Evolutionary conservation across 768 basidiomycete species (phyloP).

Genomic region (Trametes meyenii): DNA sequence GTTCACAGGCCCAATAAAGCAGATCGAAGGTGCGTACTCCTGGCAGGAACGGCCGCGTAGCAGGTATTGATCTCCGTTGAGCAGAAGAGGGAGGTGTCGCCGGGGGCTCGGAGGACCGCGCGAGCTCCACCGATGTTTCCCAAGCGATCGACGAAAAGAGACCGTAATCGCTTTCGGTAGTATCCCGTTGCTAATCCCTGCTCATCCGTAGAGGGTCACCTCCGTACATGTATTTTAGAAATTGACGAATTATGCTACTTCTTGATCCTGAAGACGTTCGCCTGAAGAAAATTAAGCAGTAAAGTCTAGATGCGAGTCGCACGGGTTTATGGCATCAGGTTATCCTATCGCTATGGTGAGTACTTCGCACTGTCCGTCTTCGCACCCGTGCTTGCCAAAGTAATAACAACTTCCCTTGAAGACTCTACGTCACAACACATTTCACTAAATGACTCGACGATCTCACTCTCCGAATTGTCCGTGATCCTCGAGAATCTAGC

Average conservation of each 20-base stretch:
- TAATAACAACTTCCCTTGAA: too few relatives aligned
- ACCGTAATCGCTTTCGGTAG: neutral
- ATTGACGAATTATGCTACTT: neutral
- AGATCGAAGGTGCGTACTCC: slow-evolving; percentile 53
- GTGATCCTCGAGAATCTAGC: too few relatives aligned
- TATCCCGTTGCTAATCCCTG: neutral
- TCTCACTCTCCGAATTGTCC: too few relatives aligned
- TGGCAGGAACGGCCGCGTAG: neutral
- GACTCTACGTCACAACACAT: too few relatives aligned
- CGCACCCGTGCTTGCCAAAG: too few relatives aligned
- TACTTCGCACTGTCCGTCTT: too few relatives aligned
- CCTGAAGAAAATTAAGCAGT: too few relatives aligned
- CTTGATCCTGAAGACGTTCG: too few relatives aligned
- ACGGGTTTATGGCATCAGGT: too few relatives aligned
- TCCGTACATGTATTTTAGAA: neutral
- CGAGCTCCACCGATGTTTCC: neutral
- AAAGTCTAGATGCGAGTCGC: too few relatives aligned
- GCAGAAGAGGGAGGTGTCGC: neutral
- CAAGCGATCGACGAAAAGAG: neutral
- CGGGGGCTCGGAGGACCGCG: neutral
- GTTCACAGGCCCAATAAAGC: slow-evolving; percentile 72
- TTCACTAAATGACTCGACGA: too few relatives aligned
- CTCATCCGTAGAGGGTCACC: neutral
- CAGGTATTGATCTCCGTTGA: neutral
- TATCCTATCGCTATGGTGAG: too few relatives aligned